A percentile compares a stretch with the other conserved stretches of the same genome.
These are phyloP conservation scores for Tylopilus subfusipes DNA, from an alignment of 768 basidiomycete genomes.

Conservation along the genomic window DNA sequence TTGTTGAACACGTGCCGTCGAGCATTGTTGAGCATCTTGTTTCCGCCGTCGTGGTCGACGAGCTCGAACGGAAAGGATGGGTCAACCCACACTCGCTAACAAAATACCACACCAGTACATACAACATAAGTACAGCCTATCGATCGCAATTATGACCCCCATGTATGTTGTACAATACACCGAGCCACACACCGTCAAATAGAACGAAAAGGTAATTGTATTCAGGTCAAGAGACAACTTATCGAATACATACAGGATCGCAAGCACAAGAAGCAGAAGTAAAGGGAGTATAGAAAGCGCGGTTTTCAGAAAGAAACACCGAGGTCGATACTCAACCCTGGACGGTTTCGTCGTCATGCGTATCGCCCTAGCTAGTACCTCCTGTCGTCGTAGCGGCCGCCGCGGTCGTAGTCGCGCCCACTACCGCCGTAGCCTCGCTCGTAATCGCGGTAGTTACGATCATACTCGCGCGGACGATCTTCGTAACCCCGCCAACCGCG, in stretches of 20 bases:
- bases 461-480: slow-evolving; percentile 27
- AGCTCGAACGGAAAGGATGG: no score
- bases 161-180: no score
- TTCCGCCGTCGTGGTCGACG: no score
- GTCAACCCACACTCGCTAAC: no score
- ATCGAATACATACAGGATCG: slow-evolving; percentile 23
- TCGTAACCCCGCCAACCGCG: slow-evolving; percentile 31
- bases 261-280: not conserved
- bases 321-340: slow-evolving; percentile 1
- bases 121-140: no score
- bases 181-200: not conserved
- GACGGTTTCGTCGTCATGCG: not conserved
- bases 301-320: not conserved
- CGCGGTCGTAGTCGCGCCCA: slow-evolving; percentile 39
- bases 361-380: slow-evolving; percentile 24
- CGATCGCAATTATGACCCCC: no score
- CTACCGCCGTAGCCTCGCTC: slow-evolving; percentile 35
- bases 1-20: no score
- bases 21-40: no score
- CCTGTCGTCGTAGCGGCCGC: slow-evolving; percentile 41
- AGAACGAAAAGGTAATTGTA: slow-evolving; percentile 11
- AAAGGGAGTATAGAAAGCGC: not conserved
- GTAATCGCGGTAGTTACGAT: slow-evolving; percentile 42
- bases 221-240: slow-evolving; percentile 18
- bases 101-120: no score